These are phyloP conservation scores for Cercospora citrullina DNA, from an alignment of 2,329 filamentous ascomycete species.

Conservation along the genomic window DNA sequence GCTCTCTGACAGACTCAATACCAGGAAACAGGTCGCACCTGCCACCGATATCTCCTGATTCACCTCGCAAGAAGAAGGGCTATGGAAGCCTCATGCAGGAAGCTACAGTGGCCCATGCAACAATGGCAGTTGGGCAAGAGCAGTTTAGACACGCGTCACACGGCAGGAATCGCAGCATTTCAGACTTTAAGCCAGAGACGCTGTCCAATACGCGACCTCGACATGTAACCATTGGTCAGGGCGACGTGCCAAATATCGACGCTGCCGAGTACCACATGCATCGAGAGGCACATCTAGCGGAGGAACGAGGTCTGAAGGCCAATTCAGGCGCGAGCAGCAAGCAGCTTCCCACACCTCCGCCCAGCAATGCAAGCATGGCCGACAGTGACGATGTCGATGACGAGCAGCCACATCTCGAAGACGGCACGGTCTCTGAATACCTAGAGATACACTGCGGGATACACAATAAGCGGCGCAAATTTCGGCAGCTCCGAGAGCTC, in stretches of 20 bases:
- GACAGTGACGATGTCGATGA: conserved; percentile 56
- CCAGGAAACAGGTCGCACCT: conserved; percentile 31
- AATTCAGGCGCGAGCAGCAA: conserved; percentile 30
- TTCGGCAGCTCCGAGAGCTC: conserved; percentile 75
- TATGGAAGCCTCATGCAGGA: conserved; percentile 50
- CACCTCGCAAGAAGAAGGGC: conserved; percentile 49
- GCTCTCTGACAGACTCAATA: conserved; percentile 39
- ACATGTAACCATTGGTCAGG: conserved; percentile 68
- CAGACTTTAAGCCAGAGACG: conserved; percentile 79
- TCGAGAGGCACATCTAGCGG: conserved; percentile 78
- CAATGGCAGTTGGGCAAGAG: conserved; percentile 29
- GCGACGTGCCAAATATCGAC: conserved; percentile 52
- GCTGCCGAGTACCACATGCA: conserved; percentile 58
- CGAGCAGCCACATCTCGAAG: conserved; percentile 39
- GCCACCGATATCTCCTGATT: conserved; percentile 31
- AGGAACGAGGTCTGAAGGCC: conserved; percentile 69
- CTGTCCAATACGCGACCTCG: conserved; percentile 66
- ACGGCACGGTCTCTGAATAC: conserved; percentile 43
- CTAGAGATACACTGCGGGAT: conserved; percentile 54
- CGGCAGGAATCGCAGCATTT: conserved; percentile 76
- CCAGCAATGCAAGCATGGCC: conserved; percentile 63
- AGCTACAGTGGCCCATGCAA: conserved; percentile 32
- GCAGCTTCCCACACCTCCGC: conserved; percentile 70
- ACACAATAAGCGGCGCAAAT: conserved; percentile 74
- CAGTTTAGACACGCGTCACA: conserved; percentile 39